Evolutionary conservation across 2,329 filamentous ascomycete genomes (phyloP), one percentile per base, ranked within the genome.

Genomic region (Coleophoma cylindrospora): DNA sequence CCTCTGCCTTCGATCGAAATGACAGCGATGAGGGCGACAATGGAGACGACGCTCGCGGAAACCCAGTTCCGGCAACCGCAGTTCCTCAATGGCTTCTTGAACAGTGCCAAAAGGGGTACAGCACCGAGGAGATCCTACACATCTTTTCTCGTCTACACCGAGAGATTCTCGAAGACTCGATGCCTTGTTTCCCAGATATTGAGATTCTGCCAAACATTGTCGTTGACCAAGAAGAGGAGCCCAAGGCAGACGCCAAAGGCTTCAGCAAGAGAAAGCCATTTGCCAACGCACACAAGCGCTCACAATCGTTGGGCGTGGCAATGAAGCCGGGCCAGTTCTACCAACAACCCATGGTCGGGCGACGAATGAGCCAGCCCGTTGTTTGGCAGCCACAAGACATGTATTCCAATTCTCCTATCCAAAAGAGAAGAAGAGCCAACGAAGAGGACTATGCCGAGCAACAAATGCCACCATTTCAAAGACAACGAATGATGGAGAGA

Each of bases 131-230:
- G 17, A 68, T 68, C 11, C 57, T 69, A 2, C 57, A 60, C 7
- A 66, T 70, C 33, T 68, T 70, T 54, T 65, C 64, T 41, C 58
- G 57, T 13, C 60, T 71, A 2, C 64, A 70, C 34, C 57, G 56
- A 8, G 64, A 65, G 43, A 65, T 70, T 21, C 52, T 67, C 14
- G 49, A 60, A n/a, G 66, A 68, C 38, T 54, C 59, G 3, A 57
- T 67, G 43, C 57, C 64, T 4, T 63, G 61, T 36, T 70, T 71
- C 49, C 68, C 68, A 0, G 68, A 71, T 47, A 65, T 71, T 38
- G 68, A 71, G 48, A 63, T 71, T 41, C 57, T 71, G 10, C 68
- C 68, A 1, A 69, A 69, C 33, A 65, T 67, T 34, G 48, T 56
- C 8, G 55, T 60, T 3, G 60, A 65, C 19, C 46, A 56, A 19